phyloP scores from a whole-genome alignment of 192 early-diverging fungal species.

The Tieghemiomyces parasiticus region DNA sequence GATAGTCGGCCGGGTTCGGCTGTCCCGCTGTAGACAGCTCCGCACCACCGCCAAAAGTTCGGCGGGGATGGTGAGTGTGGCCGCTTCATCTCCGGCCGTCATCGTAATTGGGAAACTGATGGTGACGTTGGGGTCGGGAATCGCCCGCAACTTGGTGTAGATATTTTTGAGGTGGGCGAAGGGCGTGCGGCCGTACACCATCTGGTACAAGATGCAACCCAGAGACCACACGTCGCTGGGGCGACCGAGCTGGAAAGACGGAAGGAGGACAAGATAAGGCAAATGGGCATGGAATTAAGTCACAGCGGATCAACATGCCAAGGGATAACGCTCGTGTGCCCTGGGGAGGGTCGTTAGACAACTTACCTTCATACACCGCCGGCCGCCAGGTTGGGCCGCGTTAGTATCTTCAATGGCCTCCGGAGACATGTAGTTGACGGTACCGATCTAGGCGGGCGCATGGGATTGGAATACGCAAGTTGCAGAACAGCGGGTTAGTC shows the following conservation, averaged over 20 bases:
- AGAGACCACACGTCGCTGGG: constrained; percentile 85
- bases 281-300: no score
- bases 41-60: constrained; percentile 45
- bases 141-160: constrained; percentile 51
- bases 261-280: no score
- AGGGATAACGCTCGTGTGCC: no score
- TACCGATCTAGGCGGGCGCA: constrained; percentile 48
- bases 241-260: constrained; percentile 58
- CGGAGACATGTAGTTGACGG: constrained; percentile 92
- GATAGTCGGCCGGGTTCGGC: constrained; percentile 46
- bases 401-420: constrained; percentile 54
- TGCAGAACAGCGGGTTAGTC: no score
- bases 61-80: constrained; percentile 24
- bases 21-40: constrained; percentile 51
- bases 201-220: constrained; percentile 85
- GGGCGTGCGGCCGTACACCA: constrained; percentile 74
- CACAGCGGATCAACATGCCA: no score
- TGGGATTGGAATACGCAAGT: no score
- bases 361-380: constrained; percentile 12
- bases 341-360: no score
- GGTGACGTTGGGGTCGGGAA: constrained; percentile 45
- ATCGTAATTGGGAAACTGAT: constrained; percentile 45
- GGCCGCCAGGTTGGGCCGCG: constrained; percentile 2
- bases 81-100: constrained; percentile 21
- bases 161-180: constrained; percentile 53